Base-by-base conservation (phyloP, 257 asterid genomes). In the Primulina huaijiensis region DNA sequence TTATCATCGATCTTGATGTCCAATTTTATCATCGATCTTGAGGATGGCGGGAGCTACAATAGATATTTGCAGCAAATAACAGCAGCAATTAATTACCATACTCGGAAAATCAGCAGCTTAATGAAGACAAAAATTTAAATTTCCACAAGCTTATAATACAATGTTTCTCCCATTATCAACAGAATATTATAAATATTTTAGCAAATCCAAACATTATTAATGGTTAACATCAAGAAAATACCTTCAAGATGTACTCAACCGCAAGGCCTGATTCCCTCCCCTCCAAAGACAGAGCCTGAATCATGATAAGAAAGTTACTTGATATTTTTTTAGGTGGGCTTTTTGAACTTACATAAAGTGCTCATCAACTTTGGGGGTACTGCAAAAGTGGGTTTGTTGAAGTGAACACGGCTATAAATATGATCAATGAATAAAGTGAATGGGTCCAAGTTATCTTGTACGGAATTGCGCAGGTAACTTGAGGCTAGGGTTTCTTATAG, bases 181-280 rank as follows among this genome's bases (percentile, higher is more conserved):
- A 29, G 59, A 43, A 25, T 29, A 53, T 43, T 9, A 25, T 68
- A 40, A 71, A 37, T 62, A 53, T 66, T 35, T 40, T 40, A 38
- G 67, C 37, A 66, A 19, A 35, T 34, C 57, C 27, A 53, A 61
- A 34, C 59, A 62, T 9, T 46, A 46, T 64, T 62, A 53, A 55
- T 60, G 60, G 73, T 59, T 65, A 68, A 78, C 57, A 71, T 76
- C 74, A 52, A 64, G 75, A 77, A 77, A 73, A 69, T 87, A 93
- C 98, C 98, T 93, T 90, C 77, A 90, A 78, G 67, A 90, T 84
- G 84, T 85, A 90, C 84, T 88, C 96, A 72, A 90, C 96, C 68
- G 83, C 80, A 77, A 92, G 90, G 59, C 93, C 88, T 8, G 87
- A 79, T 77, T 92, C 97, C 78, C 82, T 87, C 67, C 96, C 95